Base-by-base conservation (phyloP, 805 yeast genomes). In the Martiniozyma abietophila region DNA sequence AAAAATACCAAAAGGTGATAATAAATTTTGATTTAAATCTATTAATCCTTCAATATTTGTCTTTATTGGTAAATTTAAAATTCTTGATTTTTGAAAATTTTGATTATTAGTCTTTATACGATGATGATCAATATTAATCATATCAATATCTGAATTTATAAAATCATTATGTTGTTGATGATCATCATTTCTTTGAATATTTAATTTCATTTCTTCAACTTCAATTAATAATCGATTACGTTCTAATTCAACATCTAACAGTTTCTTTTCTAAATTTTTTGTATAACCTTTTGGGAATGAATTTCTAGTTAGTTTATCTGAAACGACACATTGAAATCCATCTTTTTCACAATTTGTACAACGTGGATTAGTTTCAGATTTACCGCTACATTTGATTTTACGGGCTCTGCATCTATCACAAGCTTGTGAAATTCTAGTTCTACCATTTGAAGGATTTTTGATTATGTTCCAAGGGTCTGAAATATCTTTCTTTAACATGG, bases 271-370 rank as follows among this genome's bases (percentile, higher is more conserved):
- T 44, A 81, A 57, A 46, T 74, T 75, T 55, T 79, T 84, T 1
- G 94, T 81, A 49, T 81, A 81, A 0, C 92, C 89, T 47, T 77
- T 76, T 3, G 92, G 89, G 41, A 80, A 79, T 2, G 88, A 82
- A 40, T 85, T 64, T 54, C 94, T 64, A 0, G 86, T 74, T 18
- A 81, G 56, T 49, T 77, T 79, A 56, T 80, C 89, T 36, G 80
- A 71, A 4, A 80, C 80, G 26, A 74, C 69, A 53, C 94, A 81
- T 29, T 69, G 74, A 46, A 76, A 76, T 1, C 77, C 79, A 27
- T 76, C 73, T 41, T 70, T 70, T 23, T 61, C 57, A 50, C 92
- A 81, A 48, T 78, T 77, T 24, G 74, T 63, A 51, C 94, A 81
- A 29, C 62, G 54, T 8, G 86, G 86, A 20, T 44, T 46, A 14